Evolutionary conservation across 1,139 yeast species (phyloP).

Genomic region (Scheffersomyces cryptocercus): DNA sequence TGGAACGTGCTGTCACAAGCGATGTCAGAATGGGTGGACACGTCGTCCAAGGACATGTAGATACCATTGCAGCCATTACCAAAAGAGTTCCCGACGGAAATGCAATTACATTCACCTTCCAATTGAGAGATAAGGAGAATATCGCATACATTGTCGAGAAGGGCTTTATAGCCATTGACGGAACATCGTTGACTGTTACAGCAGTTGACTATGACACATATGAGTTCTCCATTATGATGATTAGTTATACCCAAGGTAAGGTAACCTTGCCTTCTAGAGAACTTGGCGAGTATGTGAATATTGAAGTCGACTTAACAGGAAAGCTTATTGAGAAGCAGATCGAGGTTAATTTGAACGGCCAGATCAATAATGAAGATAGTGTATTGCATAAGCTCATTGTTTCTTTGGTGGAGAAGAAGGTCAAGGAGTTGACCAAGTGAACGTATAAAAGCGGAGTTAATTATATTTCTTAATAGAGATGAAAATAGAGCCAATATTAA

Average conservation of each 20-base stretch:
- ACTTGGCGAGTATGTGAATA: conserved; percentile 69
- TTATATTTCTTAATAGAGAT: background rate
- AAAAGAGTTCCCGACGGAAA: conserved; percentile 65
- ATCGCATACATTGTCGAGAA: conserved; percentile 85
- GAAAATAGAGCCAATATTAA: too few species aligned
- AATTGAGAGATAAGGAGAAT: conserved; percentile 63
- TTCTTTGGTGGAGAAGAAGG: conserved; percentile 52
- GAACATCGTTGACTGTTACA: conserved; percentile 90
- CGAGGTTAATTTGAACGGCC: conserved; percentile 52
- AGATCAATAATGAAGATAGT: conserved; percentile 47
- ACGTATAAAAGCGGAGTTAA: background rate
- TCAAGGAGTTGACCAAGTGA: conserved; percentile 17
- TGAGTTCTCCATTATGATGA: conserved; percentile 84
- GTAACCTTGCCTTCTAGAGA: conserved; percentile 71
- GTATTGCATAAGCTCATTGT: conserved; percentile 45
- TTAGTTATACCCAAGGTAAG: conserved; percentile 84
- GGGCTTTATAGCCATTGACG: conserved; percentile 91
- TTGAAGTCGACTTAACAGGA: conserved; percentile 94
- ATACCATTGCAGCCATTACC: conserved; percentile 75
- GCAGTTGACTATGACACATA: conserved; percentile 58
- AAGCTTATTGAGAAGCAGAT: conserved; percentile 89
- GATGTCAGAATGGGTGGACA: conserved; percentile 95
- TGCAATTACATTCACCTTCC: conserved; percentile 74
- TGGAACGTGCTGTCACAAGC: conserved; percentile 85
- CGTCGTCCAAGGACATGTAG: conserved; percentile 96